Conservation (phyloP, 1,284 basidiomycete species). For the Prillingera fragicola region DNA sequence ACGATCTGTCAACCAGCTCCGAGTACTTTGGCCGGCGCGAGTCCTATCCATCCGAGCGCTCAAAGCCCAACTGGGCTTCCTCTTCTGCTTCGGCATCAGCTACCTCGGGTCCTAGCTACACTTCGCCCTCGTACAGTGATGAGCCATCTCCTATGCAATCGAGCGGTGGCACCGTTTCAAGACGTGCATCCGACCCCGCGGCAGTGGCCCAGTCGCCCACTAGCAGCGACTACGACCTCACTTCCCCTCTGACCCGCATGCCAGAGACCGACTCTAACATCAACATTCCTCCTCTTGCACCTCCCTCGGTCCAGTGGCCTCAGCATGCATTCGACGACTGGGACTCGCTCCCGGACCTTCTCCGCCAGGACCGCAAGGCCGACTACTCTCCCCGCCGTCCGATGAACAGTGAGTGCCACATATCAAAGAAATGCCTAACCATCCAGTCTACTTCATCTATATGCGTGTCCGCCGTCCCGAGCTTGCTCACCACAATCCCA, state of each 20-base stretch:
- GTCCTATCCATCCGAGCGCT: no score
- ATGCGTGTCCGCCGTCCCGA: slow-evolving; percentile 18
- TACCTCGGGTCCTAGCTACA: no score
- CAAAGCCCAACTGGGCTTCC: no score
- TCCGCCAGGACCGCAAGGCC: slow-evolving; percentile 17
- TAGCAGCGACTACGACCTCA: slow-evolving; percentile 3
- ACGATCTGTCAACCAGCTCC: no score
- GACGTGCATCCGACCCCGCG: no score
- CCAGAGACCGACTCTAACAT: slow-evolving; percentile 7
- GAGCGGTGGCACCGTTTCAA: no score
- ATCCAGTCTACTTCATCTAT: slow-evolving; percentile 21
- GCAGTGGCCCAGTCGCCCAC: no score
- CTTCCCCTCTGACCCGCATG: slow-evolving; percentile 10
- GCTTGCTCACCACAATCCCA: slow-evolving; percentile 16
- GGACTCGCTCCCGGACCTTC: slow-evolving; percentile 17
- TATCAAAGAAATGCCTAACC: background rate
- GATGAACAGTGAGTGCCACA: slow-evolving; percentile 16
- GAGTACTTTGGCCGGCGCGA: no score
- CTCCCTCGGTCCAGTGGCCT: slow-evolving; percentile 5
- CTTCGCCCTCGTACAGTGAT: no score
- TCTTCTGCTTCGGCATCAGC: no score
- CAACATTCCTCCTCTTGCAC: slow-evolving; percentile 11
- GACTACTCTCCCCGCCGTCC: slow-evolving; percentile 16
- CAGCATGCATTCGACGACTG: slow-evolving; percentile 13
- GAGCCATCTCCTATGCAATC: no score